Percentiles rank a stretch among this genome's conserved stretches.
phyloP scores from a whole-genome alignment of 2,329 filamentous ascomycete species.

The Colletotrichum karsti region DNA sequence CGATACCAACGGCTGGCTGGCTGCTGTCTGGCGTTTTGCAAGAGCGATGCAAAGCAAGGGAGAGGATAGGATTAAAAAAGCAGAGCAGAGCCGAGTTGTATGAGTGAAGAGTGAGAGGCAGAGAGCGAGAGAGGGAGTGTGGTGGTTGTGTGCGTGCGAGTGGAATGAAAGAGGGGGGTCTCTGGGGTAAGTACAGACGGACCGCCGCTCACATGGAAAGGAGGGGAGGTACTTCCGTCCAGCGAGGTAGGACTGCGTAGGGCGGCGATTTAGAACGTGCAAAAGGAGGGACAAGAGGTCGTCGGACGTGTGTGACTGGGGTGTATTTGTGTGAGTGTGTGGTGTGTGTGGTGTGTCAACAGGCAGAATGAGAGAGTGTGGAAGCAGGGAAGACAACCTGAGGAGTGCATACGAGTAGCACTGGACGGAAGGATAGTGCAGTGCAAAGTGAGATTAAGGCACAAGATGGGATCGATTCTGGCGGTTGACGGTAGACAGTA shows the following conservation, averaged over 20 bases:
- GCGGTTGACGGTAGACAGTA: background rate
- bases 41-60: background rate
- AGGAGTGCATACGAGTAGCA: background rate
- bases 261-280: conserved; percentile 24
- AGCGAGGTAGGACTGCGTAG: conserved; percentile 24
- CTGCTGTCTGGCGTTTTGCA: background rate
- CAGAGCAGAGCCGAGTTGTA: background rate
- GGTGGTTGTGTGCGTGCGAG: background rate
- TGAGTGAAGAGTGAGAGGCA: background rate
- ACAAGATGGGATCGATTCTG: background rate
- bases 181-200: conserved; percentile 19
- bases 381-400: background rate
- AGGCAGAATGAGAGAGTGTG: background rate
- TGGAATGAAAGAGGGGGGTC: background rate
- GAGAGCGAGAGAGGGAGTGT: background rate
- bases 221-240: conserved; percentile 2
- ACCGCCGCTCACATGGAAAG: conserved; percentile 6
- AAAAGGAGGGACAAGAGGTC: conserved; percentile 18
- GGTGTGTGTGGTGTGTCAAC: background rate
- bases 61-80: conserved; percentile 8
- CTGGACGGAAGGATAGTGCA: background rate
- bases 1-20: background rate
- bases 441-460: background rate
- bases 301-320: conserved; percentile 5
- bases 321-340: too few species aligned